Conservation (phyloP, 1,284 basidiomycete genomes). For the Ustilago nuda region DNA sequence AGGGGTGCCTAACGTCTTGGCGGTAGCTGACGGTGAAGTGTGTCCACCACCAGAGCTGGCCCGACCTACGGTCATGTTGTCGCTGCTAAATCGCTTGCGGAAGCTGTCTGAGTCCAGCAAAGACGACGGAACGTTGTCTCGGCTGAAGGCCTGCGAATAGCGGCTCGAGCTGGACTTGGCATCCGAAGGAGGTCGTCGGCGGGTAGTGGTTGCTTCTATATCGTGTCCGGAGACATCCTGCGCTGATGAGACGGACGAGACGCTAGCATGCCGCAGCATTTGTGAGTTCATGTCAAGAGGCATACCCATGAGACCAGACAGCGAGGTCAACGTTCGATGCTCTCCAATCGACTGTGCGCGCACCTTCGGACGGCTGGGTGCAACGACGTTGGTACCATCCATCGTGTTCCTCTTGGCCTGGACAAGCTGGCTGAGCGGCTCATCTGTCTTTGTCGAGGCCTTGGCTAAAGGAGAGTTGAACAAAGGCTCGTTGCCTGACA, state of each 20-base stretch:
- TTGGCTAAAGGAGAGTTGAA: slow-evolving; percentile 43
- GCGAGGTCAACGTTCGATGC: slow-evolving; percentile 33
- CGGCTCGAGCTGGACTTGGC: slow-evolving; percentile 45
- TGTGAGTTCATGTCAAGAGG: slow-evolving; percentile 36
- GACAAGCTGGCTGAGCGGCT: slow-evolving; percentile 26
- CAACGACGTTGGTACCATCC: slow-evolving; percentile 11
- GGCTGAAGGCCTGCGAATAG: slow-evolving; percentile 39
- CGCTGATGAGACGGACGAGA: slow-evolving; percentile 33
- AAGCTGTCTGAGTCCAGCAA: slow-evolving; percentile 28
- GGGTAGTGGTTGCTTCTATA: slow-evolving; percentile 9
- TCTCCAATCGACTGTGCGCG: slow-evolving; percentile 26
- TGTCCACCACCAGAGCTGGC: slow-evolving; percentile 53
- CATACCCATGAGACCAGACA: slow-evolving; percentile 57
- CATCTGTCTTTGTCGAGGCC: slow-evolving; percentile 42
- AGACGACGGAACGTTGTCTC: slow-evolving; percentile 36
- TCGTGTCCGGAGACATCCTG: slow-evolving; percentile 18
- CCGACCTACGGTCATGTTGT: slow-evolving; percentile 47
- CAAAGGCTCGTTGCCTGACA: slow-evolving; percentile 12
- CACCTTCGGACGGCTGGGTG: slow-evolving; percentile 10
- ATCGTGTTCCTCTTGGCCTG: slow-evolving; percentile 23
- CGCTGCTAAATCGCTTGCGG: slow-evolving; percentile 46
- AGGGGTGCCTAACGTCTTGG: slow-evolving; percentile 60
- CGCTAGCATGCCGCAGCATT: slow-evolving; percentile 41
- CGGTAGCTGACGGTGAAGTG: slow-evolving; percentile 57
- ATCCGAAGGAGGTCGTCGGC: slow-evolving; percentile 38